Base-by-base conservation (phyloP, 176 grass and related monocot genomes). In the Puccinellia tenuiflora region DNA sequence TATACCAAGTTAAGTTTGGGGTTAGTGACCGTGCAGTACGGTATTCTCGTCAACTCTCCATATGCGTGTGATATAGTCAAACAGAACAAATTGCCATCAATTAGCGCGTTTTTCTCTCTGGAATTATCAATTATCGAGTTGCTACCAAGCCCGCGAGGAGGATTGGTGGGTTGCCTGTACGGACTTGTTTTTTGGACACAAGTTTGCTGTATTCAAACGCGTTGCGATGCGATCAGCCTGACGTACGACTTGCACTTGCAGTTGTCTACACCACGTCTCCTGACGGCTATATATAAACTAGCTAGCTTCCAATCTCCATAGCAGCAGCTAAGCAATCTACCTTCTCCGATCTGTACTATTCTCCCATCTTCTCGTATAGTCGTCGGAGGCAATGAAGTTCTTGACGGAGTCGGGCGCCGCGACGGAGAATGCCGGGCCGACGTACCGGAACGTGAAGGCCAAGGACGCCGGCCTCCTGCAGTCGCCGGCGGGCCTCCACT, bases 321-420 rank as follows among this genome's bases (percentile, higher is more conserved):
- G 63, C 33, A 68, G 67, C 21, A 28, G 5, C 25, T 3, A 18
- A 28, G 5, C 25, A 2, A 18, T 6, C 39, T 11, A 50, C 30
- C 18, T n/a, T 72, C 68, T 28, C 68, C 7, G 1, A 24, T 68
- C 63, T 55, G 38, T n/a, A 46, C 14, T 17, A n/a, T 56, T 28
- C 45, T n/a, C 20, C 26, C 39, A n/a, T n/a, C n/a, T n/a, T 51
- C n/a, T 39, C 68, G 22, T 1, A 4, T 9, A 28, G 38, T 35
- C 62, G 68, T 17, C 66, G 51, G 60, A 59, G 62, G 50, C 67
- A 37, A 97, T 98, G 96, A 81, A 93, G 86, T 53, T 90, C 82
- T 37, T 95, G 67, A 71, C 93, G 70, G 90, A 98, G 81, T 75
- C 90, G 30, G 96, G 91, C 85, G 45, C 60, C 63, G 96, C 88